These are phyloP conservation scores for Macrotyloma uniflorum DNA, from an alignment of 306 rosid genomes.

Conservation along the genomic window DNA sequence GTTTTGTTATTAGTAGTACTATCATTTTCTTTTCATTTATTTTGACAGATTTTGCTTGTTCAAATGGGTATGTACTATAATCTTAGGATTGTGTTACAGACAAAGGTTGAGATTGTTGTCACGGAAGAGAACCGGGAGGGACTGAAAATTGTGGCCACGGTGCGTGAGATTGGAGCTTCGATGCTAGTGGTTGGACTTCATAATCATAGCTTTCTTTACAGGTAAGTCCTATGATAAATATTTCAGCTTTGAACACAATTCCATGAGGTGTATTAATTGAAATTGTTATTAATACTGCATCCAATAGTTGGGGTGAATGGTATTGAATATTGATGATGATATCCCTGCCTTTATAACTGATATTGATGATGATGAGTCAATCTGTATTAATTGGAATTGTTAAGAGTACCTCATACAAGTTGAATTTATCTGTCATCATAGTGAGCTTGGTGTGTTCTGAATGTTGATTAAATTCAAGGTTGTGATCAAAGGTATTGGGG, in stretches of 20 bases:
- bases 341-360: not conserved
- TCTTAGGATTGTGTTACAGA: constrained; percentile 75
- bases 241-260: constrained; percentile 8
- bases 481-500: constrained; percentile 35
- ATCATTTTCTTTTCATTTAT: not conserved
- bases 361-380: not conserved
- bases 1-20: not conserved
- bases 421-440: not conserved
- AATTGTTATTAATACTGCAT: not conserved
- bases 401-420: not conserved
- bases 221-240: constrained; percentile 48
- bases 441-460: not conserved
- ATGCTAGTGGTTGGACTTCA: constrained; percentile 88
- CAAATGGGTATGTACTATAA: constrained; percentile 50
- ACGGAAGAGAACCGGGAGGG: constrained; percentile 83
- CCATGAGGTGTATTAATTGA: not conserved
- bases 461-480: not conserved
- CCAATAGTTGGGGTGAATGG: not conserved
- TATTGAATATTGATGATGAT: not conserved
- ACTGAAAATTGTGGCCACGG: constrained; percentile 59
- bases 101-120: constrained; percentile 90
- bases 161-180: constrained; percentile 75
- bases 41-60: constrained; percentile 5
- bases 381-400: not conserved
- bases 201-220: constrained; percentile 89